These are phyloP conservation scores for Auricularia cornea DNA, from an alignment of 768 basidiomycete species.

Conservation along the genomic window DNA sequence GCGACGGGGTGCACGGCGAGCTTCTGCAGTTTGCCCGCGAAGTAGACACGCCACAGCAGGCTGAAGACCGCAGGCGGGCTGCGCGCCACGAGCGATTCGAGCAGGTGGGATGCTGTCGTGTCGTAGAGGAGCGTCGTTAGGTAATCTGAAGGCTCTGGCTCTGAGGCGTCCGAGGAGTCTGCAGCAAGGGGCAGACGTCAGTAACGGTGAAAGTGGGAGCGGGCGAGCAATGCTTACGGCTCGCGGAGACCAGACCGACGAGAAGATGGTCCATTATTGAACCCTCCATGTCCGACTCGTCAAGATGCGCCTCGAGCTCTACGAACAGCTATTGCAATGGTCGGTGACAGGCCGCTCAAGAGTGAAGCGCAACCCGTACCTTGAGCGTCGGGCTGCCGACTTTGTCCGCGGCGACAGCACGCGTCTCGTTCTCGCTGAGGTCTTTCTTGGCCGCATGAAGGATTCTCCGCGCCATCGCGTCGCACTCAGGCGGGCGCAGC, in stretches of 20 bases:
- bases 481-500: constrained; percentile 42
- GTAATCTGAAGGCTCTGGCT: constrained; percentile 60
- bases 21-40: constrained; percentile 58
- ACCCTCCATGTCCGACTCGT: constrained; percentile 45
- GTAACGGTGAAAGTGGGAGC: neutral
- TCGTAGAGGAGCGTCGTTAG: constrained; percentile 76
- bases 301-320: constrained; percentile 69
- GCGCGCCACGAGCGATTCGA: constrained; percentile 68
- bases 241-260: constrained; percentile 61
- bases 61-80: constrained; percentile 55
- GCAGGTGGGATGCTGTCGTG: constrained; percentile 79
- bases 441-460: constrained; percentile 44
- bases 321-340: constrained; percentile 53
- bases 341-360: constrained; percentile 2
- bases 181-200: too few relatives aligned
- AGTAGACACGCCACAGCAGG: constrained; percentile 69
- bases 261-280: constrained; percentile 79
- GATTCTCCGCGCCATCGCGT: constrained; percentile 32
- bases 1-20: constrained; percentile 83
- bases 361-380: constrained; percentile 31
- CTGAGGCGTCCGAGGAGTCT: neutral
- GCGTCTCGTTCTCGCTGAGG: constrained; percentile 61
- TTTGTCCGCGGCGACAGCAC: constrained; percentile 66
- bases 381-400: constrained; percentile 71
- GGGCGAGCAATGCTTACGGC: constrained; percentile 38